Percentiles rank a stretch among this genome's conserved stretches.
phyloP scores from a whole-genome alignment of 2,329 filamentous ascomycete species.

The Aspergillus pseudoterreus region DNA sequence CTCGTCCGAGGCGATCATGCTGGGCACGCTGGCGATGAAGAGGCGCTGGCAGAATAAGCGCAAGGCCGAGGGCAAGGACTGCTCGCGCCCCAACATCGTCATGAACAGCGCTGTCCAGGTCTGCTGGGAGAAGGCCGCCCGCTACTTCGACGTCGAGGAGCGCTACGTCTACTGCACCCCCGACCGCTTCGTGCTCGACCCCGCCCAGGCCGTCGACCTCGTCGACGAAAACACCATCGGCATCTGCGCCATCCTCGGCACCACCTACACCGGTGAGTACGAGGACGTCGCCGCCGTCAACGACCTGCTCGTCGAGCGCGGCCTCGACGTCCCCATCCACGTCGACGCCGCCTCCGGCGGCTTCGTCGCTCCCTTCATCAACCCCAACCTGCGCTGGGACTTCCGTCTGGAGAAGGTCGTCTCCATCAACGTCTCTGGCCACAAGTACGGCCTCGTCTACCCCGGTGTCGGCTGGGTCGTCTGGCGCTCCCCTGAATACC shows the following conservation, averaged over 20 bases:
- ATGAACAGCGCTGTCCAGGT: slow-evolving; percentile 97
- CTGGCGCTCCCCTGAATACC: slow-evolving; percentile 77
- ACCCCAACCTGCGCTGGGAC: slow-evolving; percentile 82
- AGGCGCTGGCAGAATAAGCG: slow-evolving; percentile 87
- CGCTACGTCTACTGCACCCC: slow-evolving; percentile 66
- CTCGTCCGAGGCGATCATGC: slow-evolving; percentile 67
- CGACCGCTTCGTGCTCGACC: slow-evolving; percentile 61
- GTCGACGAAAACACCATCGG: slow-evolving; percentile 76
- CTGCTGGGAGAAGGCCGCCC: slow-evolving; percentile 89
- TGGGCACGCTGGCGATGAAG: slow-evolving; percentile 77
- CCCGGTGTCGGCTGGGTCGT: slow-evolving; percentile 93
- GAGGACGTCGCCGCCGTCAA: slow-evolving; percentile 92
- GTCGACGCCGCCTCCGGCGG: slow-evolving; percentile 90
- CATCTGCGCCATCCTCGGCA: slow-evolving; percentile 86
- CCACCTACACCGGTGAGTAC: slow-evolving; percentile 93
- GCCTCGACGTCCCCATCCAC: slow-evolving; percentile 81
- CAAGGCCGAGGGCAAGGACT: slow-evolving; percentile 75
- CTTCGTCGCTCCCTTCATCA: slow-evolving; percentile 88
- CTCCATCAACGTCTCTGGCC: slow-evolving; percentile 90
- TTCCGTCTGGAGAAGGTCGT: slow-evolving; percentile 86
- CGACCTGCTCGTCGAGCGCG: slow-evolving; percentile 71
- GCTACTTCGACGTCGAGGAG: slow-evolving; percentile 92
- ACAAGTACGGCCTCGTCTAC: slow-evolving; percentile 80
- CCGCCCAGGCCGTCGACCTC: slow-evolving; percentile 57
- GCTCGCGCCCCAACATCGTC: slow-evolving; percentile 80